Evolutionary conservation across 2,329 filamentous ascomycete species (phyloP), one percentile per base, ranked within the genome.

Genomic region (Sporothrix protearum): DNA sequence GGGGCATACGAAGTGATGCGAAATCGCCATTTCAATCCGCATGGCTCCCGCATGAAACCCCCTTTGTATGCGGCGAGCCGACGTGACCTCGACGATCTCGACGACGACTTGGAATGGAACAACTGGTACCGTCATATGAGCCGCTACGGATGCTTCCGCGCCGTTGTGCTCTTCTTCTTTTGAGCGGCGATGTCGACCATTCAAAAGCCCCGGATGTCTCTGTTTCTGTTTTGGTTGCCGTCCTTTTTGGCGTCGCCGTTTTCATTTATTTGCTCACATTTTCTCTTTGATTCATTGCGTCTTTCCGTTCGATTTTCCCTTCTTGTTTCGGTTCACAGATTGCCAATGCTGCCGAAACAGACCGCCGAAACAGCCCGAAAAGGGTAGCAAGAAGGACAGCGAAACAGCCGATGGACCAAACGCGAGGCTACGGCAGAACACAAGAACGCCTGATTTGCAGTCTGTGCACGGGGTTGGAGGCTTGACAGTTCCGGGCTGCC

Each of bases 51-150:
- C 19, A 53, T 22, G 19, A 39, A 63, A 14, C 14, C 64, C 42
- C 64, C 42, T 67, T 67, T 64, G 61, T 64, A 28, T 67, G 64
- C 64, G 64, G 49, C 64, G 49, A 68, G 64, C 47, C 63, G 64
- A 9, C 30, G 39, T 30, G 14, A 47, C 30, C 39, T 47, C 39
- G 59, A 39, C 33, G 12, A 30, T 8, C 14, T 33, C 19, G 33
- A 39, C 9, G 19, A 42, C 19, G 57, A 61, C 33, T 6, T 57
- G 28, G 16, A n/a, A 47, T 6, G 4, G 49, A 51, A 51, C 49
- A n/a, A 12, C 14, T 45, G 59, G 59, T 64, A 12, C 59, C 10
- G 22, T 25, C 4, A 45, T 28, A 12, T 22, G 22, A 22, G 22
- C 33, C 6, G 53, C 28, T 12, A 64, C 59, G 66, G 66, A 55